Conservation (phyloP, 768 basidiomycete genomes). For the Porpolomopsis calyptriformis region DNA sequence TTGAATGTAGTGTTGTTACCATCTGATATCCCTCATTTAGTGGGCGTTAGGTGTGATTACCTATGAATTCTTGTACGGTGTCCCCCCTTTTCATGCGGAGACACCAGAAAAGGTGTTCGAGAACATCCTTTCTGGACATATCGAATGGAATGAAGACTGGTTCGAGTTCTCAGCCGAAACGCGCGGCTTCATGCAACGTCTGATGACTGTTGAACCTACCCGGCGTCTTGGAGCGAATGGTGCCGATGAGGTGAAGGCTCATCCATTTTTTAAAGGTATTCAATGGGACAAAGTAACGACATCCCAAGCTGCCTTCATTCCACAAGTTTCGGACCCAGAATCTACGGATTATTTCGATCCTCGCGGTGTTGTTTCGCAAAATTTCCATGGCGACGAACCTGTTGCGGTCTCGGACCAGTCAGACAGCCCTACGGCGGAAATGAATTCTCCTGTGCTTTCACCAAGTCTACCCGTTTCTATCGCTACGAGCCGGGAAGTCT, state of each 20-base stretch:
- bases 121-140: slow-evolving; percentile 88
- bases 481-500: slow-evolving; percentile 31
- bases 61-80: slow-evolving; percentile 94
- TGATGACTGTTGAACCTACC: slow-evolving; percentile 72
- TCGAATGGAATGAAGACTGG: slow-evolving; percentile 96
- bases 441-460: slow-evolving; percentile 31
- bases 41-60: slow-evolving; percentile 98
- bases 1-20: slow-evolving; percentile 5
- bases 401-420: slow-evolving; percentile 41
- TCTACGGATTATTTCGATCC: slow-evolving; percentile 99
- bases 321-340: slow-evolving; percentile 89
- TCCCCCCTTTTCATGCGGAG: slow-evolving; percentile 96
- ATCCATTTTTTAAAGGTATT: slow-evolving; percentile 82
- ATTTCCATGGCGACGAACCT: slow-evolving; percentile 85
- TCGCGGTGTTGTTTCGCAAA: slow-evolving; percentile 80
- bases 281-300: slow-evolving; percentile 90
- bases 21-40: slow-evolving; percentile 30
- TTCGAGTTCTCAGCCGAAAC: slow-evolving; percentile 78
- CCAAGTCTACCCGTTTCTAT: slow-evolving; percentile 33
- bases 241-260: slow-evolving; percentile 85
- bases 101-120: slow-evolving; percentile 97
- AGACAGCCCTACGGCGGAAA: slow-evolving; percentile 35
- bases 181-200: slow-evolving; percentile 78
- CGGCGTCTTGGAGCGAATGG: slow-evolving; percentile 78
- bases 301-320: slow-evolving; percentile 89